Conservation (phyloP, 2,329 filamentous ascomycete species). For the Beauveria caledonica region DNA sequence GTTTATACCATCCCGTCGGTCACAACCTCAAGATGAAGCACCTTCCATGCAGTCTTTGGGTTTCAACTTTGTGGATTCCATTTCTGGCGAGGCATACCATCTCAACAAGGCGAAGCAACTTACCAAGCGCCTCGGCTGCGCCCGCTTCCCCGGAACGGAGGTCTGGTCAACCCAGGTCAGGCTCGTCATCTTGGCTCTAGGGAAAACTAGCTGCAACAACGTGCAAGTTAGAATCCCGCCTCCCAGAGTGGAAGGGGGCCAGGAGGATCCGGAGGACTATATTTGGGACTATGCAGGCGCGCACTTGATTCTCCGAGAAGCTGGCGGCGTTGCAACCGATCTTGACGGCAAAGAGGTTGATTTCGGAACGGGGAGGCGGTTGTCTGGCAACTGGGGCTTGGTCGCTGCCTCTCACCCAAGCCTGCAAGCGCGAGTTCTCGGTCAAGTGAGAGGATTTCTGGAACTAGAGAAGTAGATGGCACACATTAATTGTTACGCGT, state of each 20-base stretch:
- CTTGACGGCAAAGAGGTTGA: not conserved
- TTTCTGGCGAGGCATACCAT: not conserved
- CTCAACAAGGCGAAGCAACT: not conserved
- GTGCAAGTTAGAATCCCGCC: not conserved
- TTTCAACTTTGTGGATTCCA: constrained; percentile 1
- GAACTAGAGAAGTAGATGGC: not conserved
- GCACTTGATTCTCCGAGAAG: not conserved
- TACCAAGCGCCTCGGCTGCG: not conserved
- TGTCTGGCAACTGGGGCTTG: not conserved
- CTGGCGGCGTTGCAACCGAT: not conserved
- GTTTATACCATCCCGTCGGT: not conserved
- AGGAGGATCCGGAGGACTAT: not conserved
- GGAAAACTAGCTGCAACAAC: not conserved
- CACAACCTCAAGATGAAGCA: not conserved
- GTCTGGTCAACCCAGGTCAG: constrained; percentile 7
- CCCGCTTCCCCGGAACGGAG: not conserved
- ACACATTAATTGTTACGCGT: too few relatives aligned
- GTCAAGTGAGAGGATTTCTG: not conserved
- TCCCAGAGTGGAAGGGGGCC: not conserved
- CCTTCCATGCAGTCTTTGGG: not conserved
- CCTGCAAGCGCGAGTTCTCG: not conserved
- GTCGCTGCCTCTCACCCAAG: not conserved
- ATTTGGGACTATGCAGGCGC: constrained; percentile 6
- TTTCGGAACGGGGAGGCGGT: not conserved
- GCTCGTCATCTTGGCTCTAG: not conserved